A percentile compares a stretch with the other conserved stretches of the same genome.
These are phyloP conservation scores for Atkinsonella hypoxylon DNA, from an alignment of 2,329 filamentous ascomycete species.

Conservation along the genomic window DNA sequence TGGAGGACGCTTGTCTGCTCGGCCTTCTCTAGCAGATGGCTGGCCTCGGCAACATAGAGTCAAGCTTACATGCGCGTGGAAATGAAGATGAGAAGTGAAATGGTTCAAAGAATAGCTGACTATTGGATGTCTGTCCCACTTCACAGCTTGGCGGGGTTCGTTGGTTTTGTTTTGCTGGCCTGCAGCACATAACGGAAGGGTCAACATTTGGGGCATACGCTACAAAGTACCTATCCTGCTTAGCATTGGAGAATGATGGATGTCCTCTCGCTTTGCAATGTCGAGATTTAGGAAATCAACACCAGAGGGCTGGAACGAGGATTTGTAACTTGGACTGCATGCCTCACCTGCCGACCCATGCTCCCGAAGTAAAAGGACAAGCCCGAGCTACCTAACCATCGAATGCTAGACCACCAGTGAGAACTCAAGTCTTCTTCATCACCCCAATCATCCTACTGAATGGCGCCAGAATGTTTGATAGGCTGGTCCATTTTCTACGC, in stretches of 20 bases:
- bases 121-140: not conserved
- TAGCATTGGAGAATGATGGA: too few relatives aligned
- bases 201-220: too few relatives aligned
- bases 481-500: slow-evolving; percentile 68
- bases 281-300: too few relatives aligned
- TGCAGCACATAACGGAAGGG: not conserved
- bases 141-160: not conserved
- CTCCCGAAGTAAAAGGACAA: slow-evolving; percentile 14
- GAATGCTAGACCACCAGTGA: slow-evolving; percentile 50
- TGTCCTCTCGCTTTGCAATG: too few relatives aligned
- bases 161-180: not conserved
- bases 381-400: slow-evolving; percentile 39
- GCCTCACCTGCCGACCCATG: slow-evolving; percentile 18
- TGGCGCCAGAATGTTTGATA: slow-evolving; percentile 73
- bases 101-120: not conserved
- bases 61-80: not conserved
- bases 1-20: not conserved
- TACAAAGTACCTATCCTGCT: too few relatives aligned
- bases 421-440: slow-evolving; percentile 71
- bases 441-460: slow-evolving; percentile 74
- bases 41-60: not conserved
- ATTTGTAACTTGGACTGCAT: too few relatives aligned
- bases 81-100: not conserved
- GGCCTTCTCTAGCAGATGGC: not conserved
- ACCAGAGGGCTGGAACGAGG: too few relatives aligned